Evolutionary conservation across 2,329 filamentous ascomycete genomes (phyloP).

Genomic region (Colletotrichum sp.): DNA sequence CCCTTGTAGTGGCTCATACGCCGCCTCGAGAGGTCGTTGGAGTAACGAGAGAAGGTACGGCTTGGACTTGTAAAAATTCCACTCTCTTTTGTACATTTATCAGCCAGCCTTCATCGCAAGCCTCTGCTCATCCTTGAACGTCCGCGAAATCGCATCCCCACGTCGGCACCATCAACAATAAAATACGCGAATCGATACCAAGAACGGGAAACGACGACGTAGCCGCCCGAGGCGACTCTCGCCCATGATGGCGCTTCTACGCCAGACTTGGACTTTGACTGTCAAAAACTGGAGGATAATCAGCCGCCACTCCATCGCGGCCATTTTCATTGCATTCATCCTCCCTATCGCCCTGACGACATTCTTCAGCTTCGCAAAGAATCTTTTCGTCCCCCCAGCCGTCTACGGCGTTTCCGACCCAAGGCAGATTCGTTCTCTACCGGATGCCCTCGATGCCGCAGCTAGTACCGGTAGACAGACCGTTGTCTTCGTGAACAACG

Average conservation of each 20-base stretch:
- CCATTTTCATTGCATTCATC: conserved; percentile 61
- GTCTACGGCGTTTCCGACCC: conserved; percentile 73
- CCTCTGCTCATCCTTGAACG: background rate
- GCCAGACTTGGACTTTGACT: conserved; percentile 66
- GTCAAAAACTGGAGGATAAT: conserved; percentile 67
- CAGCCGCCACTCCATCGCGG: conserved; percentile 57
- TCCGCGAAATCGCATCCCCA: background rate
- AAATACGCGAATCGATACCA: background rate
- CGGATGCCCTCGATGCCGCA: conserved; percentile 65
- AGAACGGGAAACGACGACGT: background rate
- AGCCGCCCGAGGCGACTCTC: background rate
- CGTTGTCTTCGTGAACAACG: conserved; percentile 81
- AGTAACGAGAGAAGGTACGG: background rate
- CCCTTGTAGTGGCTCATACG: background rate
- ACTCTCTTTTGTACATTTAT: background rate
- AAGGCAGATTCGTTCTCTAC: conserved; percentile 66
- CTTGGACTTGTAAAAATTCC: background rate
- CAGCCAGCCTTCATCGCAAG: background rate
- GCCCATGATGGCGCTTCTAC: conserved; percentile 53
- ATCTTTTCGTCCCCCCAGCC: conserved; percentile 81
- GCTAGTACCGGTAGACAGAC: conserved; percentile 64
- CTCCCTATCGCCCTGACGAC: conserved; percentile 63
- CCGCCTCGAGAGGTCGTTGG: background rate
- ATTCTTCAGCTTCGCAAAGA: conserved; percentile 75
- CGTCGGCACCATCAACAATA: background rate